A percentile compares a stretch with the other conserved stretches of the same genome.
These are phyloP conservation scores for Mucor velutinosus DNA, from an alignment of 371 early-diverging fungal species.

Conservation along the genomic window DNA sequence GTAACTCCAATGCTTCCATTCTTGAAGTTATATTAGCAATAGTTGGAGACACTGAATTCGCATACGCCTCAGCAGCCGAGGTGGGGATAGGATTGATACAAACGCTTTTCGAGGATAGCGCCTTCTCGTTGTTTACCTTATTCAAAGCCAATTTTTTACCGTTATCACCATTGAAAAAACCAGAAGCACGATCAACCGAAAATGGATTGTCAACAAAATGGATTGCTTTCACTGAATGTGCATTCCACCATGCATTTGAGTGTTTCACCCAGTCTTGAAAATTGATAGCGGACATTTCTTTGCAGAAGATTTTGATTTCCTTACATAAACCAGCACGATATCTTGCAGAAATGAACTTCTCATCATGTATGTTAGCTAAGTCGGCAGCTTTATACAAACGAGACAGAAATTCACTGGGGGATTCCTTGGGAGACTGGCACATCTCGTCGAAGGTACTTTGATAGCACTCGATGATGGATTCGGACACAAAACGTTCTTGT, in stretches of 20 bases:
- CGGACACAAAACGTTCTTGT: conserved; percentile 7
- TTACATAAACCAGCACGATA: neutral
- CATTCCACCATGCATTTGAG: conserved; percentile 7
- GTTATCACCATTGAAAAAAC: neutral
- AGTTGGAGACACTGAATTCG: no score
- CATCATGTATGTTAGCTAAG: neutral
- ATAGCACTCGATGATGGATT: conserved; percentile 1
- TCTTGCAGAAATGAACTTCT: neutral
- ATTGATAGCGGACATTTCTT: neutral
- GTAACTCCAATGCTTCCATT: no score
- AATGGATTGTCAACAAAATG: neutral
- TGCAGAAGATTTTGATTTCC: neutral
- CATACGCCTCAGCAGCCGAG: no score
- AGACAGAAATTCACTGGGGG: neutral
- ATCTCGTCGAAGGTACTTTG: neutral
- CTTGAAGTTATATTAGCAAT: no score
- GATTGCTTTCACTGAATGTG: neutral
- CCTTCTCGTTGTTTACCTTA: no score
- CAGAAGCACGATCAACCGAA: no score
- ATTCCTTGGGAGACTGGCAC: neutral
- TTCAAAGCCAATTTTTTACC: neutral
- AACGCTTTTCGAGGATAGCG: no score
- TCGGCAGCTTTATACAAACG: conserved; percentile 12
- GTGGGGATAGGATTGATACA: no score
- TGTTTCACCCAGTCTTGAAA: conserved; percentile 2